phyloP scores from a whole-genome alignment of 2,329 filamentous ascomycete genomes.

The Aspergillus japonicus region DNA sequence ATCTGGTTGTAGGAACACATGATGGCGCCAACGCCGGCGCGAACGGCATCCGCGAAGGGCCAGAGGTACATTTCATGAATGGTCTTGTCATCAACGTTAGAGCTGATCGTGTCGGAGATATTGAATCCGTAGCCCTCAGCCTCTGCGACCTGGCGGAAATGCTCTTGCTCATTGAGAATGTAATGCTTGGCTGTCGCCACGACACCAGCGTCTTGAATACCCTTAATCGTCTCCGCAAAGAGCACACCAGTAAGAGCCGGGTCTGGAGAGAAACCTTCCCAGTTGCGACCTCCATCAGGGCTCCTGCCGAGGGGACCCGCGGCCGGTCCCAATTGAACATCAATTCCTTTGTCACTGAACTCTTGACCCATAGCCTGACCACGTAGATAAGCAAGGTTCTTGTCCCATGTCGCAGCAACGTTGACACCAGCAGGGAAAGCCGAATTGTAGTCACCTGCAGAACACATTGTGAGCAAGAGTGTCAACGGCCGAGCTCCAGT shows the following conservation, averaged over 20 bases:
- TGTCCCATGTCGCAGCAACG: conserved; percentile 79
- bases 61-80: conserved; percentile 65
- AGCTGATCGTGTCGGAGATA: conserved; percentile 60
- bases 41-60: conserved; percentile 68
- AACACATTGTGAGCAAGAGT: neutral
- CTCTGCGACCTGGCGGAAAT: conserved; percentile 64
- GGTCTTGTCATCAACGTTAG: conserved; percentile 63
- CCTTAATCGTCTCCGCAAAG: conserved; percentile 70
- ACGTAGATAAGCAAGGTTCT: conserved; percentile 65
- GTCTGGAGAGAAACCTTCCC: conserved; percentile 68
- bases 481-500: neutral
- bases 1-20: conserved; percentile 76
- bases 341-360: conserved; percentile 71
- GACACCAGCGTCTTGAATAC: conserved; percentile 78
- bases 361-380: conserved; percentile 74
- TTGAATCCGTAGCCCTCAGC: conserved; percentile 60
- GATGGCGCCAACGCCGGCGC: conserved; percentile 62
- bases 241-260: conserved; percentile 72
- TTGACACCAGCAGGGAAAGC: conserved; percentile 79
- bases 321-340: conserved; percentile 73
- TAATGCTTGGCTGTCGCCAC: conserved; percentile 82
- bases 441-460: conserved; percentile 69
- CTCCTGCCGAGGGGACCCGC: conserved; percentile 69
- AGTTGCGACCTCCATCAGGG: conserved; percentile 68
- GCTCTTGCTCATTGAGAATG: conserved; percentile 71